A percentile compares a stretch with the other conserved stretches of the same genome.
phyloP scores from a whole-genome alignment of 2,329 filamentous ascomycete species.

The Aspergillus proliferans region DNA sequence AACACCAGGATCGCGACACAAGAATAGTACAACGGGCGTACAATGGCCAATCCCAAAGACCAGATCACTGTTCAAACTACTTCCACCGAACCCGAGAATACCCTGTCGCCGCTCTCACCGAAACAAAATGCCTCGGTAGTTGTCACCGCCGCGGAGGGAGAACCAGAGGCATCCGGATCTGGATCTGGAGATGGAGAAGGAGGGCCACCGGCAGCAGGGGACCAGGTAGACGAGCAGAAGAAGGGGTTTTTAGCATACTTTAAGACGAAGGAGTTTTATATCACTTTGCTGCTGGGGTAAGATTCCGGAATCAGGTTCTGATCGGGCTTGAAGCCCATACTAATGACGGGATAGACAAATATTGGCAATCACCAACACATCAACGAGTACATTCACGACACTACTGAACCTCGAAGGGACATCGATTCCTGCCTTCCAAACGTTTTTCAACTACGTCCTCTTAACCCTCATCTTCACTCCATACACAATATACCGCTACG shows the following conservation, averaged over 20 bases:
- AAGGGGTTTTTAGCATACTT: constrained; percentile 62
- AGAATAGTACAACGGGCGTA: background rate
- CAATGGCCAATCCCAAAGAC: constrained; percentile 24
- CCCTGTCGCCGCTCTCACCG: constrained; percentile 6
- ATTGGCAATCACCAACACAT: constrained; percentile 82
- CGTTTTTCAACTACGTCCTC: constrained; percentile 87
- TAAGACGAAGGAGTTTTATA: constrained; percentile 78
- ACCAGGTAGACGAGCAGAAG: constrained; percentile 38
- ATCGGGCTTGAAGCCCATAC: background rate
- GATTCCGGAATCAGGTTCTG: constrained; percentile 14
- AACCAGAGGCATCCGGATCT: constrained; percentile 8
- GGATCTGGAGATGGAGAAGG: background rate
- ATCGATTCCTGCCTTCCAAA: constrained; percentile 90
- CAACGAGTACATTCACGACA: constrained; percentile 82
- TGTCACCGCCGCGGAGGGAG: constrained; percentile 9
- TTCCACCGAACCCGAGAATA: constrained; percentile 3
- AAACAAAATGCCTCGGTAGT: constrained; percentile 13
- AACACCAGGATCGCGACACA: too few relatives aligned
- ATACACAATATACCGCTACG: constrained; percentile 73
- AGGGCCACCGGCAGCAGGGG: constrained; percentile 22
- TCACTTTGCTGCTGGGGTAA: constrained; percentile 68
- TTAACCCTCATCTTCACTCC: constrained; percentile 75
- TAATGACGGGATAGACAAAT: constrained; percentile 53
- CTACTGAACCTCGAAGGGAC: constrained; percentile 64
- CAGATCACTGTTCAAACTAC: constrained; percentile 18